phyloP scores from a whole-genome alignment of 495 filamentous ascomycete species.

The Penicillium argentinense region DNA sequence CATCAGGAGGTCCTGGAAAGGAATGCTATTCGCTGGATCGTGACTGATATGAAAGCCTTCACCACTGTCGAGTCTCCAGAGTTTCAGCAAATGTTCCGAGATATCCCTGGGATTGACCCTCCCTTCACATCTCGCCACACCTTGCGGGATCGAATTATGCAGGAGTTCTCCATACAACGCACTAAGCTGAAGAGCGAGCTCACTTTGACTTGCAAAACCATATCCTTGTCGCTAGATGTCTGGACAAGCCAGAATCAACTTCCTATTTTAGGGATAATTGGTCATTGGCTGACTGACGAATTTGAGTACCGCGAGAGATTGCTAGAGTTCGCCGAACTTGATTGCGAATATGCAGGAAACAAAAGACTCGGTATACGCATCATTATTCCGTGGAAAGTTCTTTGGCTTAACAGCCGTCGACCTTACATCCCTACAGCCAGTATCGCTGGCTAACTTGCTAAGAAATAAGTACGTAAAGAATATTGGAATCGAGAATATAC shows the following conservation, averaged over 20 bases:
- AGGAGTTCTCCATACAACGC: constrained; percentile 12
- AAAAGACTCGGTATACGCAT: no score
- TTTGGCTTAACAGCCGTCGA: no score
- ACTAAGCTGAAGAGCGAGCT: constrained; percentile 15
- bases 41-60: neutral
- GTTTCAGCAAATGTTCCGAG: constrained; percentile 12
- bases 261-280: constrained; percentile 15
- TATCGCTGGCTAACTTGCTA: neutral
- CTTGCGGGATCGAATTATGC: constrained; percentile 7
- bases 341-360: no score
- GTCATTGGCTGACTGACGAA: constrained; percentile 10
- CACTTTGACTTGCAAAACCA: constrained; percentile 9
- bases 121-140: constrained; percentile 14
- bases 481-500: neutral
- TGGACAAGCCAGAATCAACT: constrained; percentile 16
- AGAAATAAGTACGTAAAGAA: neutral
- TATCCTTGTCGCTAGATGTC: constrained; percentile 16
- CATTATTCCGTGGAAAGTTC: neutral
- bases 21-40: neutral
- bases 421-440: no score
- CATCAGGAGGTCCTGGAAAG: neutral
- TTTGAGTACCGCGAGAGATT: constrained; percentile 11
- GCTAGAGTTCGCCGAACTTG: constrained; percentile 12
- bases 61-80: constrained; percentile 1
- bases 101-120: constrained; percentile 5